Conservation (phyloP, 2,329 filamentous ascomycete genomes). For the Sarocladium strictum region DNA sequence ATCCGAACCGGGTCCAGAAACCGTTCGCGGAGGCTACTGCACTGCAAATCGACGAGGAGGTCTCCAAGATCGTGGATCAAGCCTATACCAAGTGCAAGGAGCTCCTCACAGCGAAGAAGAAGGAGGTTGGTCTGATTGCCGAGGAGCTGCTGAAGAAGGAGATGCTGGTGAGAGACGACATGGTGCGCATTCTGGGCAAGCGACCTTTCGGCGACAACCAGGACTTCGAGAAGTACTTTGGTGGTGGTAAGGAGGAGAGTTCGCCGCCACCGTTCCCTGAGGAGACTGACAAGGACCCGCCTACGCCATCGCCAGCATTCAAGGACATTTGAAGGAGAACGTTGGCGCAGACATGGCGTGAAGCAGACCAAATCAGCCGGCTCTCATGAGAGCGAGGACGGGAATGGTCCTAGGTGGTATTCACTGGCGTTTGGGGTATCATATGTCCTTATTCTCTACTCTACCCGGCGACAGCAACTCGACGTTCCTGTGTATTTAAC, state of each 20-base stretch:
- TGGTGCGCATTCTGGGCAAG: conserved; percentile 80
- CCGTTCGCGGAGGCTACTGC: conserved; percentile 94
- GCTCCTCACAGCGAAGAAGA: conserved; percentile 78
- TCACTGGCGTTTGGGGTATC: conserved; percentile 6
- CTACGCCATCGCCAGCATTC: conserved; percentile 34
- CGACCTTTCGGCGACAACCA: conserved; percentile 81
- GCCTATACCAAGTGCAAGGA: conserved; percentile 88
- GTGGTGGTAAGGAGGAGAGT: conserved; percentile 49
- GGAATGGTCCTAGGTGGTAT: neutral
- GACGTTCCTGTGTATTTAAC: conserved; percentile 6
- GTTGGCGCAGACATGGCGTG: no score
- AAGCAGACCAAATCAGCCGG: no score
- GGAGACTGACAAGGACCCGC: conserved; percentile 34
- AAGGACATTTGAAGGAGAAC: conserved; percentile 13
- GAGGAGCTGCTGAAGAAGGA: conserved; percentile 93
- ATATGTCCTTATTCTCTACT: conserved; percentile 4
- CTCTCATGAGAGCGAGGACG: no score
- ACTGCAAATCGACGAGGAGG: conserved; percentile 85
- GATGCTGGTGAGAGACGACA: conserved; percentile 83
- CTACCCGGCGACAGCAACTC: conserved; percentile 6
- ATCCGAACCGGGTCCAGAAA: conserved; percentile 79
- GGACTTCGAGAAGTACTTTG: conserved; percentile 94
- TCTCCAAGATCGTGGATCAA: conserved; percentile 83
- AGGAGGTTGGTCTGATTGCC: conserved; percentile 80
- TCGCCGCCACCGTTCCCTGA: conserved; percentile 50